Evolutionary conservation across 306 rosid genomes (phyloP).

Genomic region (Gillenia trifoliata): DNA sequence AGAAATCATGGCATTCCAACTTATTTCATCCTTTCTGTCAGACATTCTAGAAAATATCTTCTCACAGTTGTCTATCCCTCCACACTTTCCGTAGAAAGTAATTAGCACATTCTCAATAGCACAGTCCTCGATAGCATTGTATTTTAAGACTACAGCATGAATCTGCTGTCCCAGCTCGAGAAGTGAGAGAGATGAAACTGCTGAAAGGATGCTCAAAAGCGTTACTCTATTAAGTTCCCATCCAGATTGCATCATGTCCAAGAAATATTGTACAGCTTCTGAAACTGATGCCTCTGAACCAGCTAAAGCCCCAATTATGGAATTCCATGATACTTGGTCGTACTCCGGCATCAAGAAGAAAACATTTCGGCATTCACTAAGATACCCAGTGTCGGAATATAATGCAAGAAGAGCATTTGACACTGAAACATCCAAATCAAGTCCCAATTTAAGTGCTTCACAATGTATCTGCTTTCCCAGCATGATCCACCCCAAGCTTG

Average conservation of each 20-base stretch:
- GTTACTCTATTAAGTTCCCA: constrained; percentile 71
- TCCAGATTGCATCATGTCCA: constrained; percentile 70
- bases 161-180: constrained; percentile 56
- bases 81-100: constrained; percentile 80
- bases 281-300: constrained; percentile 45
- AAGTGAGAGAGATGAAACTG: constrained; percentile 63
- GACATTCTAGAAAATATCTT: constrained; percentile 64
- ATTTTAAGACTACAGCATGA: constrained; percentile 58
- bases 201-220: constrained; percentile 61
- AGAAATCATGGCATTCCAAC: constrained; percentile 94
- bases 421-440: constrained; percentile 84
- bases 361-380: constrained; percentile 50
- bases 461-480: constrained; percentile 68
- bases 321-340: constrained; percentile 88
- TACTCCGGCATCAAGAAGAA: constrained; percentile 72
- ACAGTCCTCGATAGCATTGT: constrained; percentile 42
- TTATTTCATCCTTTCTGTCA: constrained; percentile 70
- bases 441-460: constrained; percentile 74
- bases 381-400: constrained; percentile 62
- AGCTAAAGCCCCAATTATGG: constrained; percentile 69
- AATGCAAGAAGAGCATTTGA: constrained; percentile 77
- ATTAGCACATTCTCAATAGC: constrained; percentile 76
- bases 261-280: constrained; percentile 58
- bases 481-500: constrained; percentile 70
- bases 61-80: constrained; percentile 59